phyloP scores from a whole-genome alignment of 2,329 filamentous ascomycete species.

The Verticillium nonalfalfae region DNA sequence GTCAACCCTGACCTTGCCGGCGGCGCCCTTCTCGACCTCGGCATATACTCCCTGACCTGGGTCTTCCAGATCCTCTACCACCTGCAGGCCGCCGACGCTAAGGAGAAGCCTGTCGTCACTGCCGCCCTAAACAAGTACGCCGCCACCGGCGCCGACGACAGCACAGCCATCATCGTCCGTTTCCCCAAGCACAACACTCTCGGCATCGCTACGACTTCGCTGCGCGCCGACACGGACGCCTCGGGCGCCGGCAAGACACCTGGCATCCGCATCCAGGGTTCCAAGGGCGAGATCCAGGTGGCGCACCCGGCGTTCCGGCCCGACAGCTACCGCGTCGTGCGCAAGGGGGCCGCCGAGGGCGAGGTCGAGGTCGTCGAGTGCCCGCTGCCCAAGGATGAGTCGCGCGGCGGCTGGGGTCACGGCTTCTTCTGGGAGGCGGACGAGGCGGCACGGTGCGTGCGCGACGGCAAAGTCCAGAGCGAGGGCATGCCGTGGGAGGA shows the following conservation, averaged over 20 bases:
- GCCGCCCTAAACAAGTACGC: constrained; percentile 66
- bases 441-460: constrained; percentile 66
- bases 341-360: constrained; percentile 36
- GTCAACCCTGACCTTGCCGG: constrained; percentile 78
- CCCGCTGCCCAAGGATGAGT: constrained; percentile 44
- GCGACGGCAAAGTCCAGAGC: constrained; percentile 74
- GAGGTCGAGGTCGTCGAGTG: constrained; percentile 45
- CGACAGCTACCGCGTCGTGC: constrained; percentile 57
- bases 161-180: constrained; percentile 67
- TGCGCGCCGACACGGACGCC: constrained; percentile 57
- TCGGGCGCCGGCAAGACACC: constrained; percentile 50
- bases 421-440: constrained; percentile 91
- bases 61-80: constrained; percentile 86
- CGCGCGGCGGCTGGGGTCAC: constrained; percentile 51
- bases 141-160: constrained; percentile 68
- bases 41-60: constrained; percentile 87
- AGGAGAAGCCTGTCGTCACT: constrained; percentile 62
- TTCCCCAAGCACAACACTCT: constrained; percentile 66
- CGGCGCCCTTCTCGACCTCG: constrained; percentile 76
- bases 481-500: constrained; percentile 64
- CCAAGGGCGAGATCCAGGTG: constrained; percentile 77
- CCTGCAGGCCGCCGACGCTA: constrained; percentile 58
- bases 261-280: constrained; percentile 73
- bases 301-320: constrained; percentile 66
- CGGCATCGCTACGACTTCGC: constrained; percentile 62